Conservation (phyloP, 441 rosid species). For the Lepidium campestre region DNA sequence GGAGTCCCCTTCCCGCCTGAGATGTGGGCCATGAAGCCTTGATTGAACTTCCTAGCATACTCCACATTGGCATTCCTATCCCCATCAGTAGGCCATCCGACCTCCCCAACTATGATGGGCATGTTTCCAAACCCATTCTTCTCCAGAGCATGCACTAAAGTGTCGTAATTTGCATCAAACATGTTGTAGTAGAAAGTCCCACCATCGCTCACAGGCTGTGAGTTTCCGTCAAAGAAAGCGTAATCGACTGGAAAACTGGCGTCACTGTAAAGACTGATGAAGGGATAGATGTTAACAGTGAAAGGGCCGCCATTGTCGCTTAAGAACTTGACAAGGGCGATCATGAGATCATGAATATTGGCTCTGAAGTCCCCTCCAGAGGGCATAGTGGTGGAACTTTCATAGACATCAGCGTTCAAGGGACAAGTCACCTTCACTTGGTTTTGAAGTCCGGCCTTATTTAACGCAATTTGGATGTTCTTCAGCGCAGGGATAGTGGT, state of each 20-base stretch:
- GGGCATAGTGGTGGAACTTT: constrained; percentile 38
- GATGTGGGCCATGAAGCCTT: constrained; percentile 80
- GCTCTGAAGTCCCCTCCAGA: constrained; percentile 95
- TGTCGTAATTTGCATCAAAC: constrained; percentile 93
- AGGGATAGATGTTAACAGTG: constrained; percentile 91
- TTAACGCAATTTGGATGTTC: constrained; percentile 72
- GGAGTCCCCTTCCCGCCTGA: constrained; percentile 93
- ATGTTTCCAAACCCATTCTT: constrained; percentile 77
- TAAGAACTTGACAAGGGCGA: constrained; percentile 70
- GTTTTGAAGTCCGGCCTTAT: constrained; percentile 67
- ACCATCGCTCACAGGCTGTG: constrained; percentile 59
- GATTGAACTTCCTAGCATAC: constrained; percentile 79
- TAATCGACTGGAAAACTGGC: constrained; percentile 79
- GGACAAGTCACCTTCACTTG: constrained; percentile 81
- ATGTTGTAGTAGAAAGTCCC: constrained; percentile 62
- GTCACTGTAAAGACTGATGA: constrained; percentile 75
- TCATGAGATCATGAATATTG: constrained; percentile 70
- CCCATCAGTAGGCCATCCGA: constrained; percentile 97
- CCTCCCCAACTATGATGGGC: constrained; percentile 83
- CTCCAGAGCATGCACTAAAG: constrained; percentile 68
- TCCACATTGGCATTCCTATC: constrained; percentile 66
- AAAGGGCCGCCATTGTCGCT: constrained; percentile 64
- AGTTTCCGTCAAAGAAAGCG: constrained; percentile 88
- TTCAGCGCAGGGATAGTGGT: constrained; percentile 81
- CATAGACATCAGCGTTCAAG: constrained; percentile 80